These are phyloP conservation scores for Barnettozyma vustinii DNA, from an alignment of 805 yeast genomes.

Conservation along the genomic window DNA sequence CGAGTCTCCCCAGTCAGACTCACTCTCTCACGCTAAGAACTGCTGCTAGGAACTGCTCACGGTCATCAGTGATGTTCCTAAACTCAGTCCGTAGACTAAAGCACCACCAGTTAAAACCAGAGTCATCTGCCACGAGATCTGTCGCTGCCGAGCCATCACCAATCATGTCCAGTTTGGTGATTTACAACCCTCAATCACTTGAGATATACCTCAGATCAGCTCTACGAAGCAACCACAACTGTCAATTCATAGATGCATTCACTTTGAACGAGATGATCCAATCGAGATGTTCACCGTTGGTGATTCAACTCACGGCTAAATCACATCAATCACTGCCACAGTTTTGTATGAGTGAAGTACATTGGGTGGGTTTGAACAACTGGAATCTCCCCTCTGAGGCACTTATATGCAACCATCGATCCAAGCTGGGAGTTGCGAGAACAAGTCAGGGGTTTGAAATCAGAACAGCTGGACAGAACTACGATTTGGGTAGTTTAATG, in stretches of 20 bases:
- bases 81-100: neutral
- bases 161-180: neutral
- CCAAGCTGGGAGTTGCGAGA: neutral
- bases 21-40: neutral
- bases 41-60: conserved; percentile 3
- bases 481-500: conserved; percentile 2
- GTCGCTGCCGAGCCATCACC: conserved; percentile 12
- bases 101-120: neutral
- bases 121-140: neutral
- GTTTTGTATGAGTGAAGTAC: neutral
- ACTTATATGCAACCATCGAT: neutral
- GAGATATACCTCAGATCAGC: neutral
- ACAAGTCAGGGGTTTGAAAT: neutral
- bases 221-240: neutral
- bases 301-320: neutral
- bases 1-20: neutral
- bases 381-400: conserved; percentile 4
- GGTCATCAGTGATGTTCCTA: conserved; percentile 12
- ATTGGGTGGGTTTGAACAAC: conserved; percentile 6
- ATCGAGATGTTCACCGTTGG: neutral
- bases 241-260: neutral
- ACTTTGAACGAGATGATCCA: neutral
- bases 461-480: neutral
- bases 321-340: neutral
- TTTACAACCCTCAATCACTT: conserved; percentile 9